Evolutionary conservation across 2,329 filamentous ascomycete species (phyloP).

Genomic region (Cryphonectria nitschkei): DNA sequence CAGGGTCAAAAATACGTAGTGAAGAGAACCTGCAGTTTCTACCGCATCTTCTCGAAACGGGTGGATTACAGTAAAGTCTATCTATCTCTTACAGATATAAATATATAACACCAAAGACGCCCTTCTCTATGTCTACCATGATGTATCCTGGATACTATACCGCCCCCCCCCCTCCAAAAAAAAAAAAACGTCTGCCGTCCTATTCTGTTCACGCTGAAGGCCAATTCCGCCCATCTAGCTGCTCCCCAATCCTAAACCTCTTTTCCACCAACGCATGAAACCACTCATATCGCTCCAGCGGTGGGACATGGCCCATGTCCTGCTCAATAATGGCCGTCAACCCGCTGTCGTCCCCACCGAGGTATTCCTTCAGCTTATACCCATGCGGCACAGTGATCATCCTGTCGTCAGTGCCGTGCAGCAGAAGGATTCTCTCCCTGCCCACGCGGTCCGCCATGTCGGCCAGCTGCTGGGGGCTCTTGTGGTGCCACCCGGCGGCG

Average conservation of each 20-base stretch:
- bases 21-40: not conserved
- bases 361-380: slow-evolving; percentile 64
- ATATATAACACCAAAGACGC: not conserved
- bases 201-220: not conserved
- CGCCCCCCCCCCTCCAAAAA: not conserved
- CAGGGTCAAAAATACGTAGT: not conserved
- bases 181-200: not conserved
- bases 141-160: not conserved
- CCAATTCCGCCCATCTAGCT: slow-evolving; percentile 40
- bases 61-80: not conserved
- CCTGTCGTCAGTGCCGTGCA: slow-evolving; percentile 76
- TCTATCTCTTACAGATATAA: not conserved
- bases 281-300: slow-evolving; percentile 71
- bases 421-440: slow-evolving; percentile 72
- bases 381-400: slow-evolving; percentile 79
- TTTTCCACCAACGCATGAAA: slow-evolving; percentile 67
- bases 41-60: not conserved
- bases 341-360: slow-evolving; percentile 46
- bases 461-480: slow-evolving; percentile 67
- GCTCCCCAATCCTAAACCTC: slow-evolving; percentile 56
- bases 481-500: slow-evolving; percentile 80
- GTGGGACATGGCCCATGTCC: slow-evolving; percentile 74
- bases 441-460: slow-evolving; percentile 71
- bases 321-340: slow-evolving; percentile 63
- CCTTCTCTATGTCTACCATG: not conserved